Percentiles rank a stretch among this genome's conserved stretches.
phyloP scores from a whole-genome alignment of 2,329 filamentous ascomycete species.

The Aspergillus unguis region DNA sequence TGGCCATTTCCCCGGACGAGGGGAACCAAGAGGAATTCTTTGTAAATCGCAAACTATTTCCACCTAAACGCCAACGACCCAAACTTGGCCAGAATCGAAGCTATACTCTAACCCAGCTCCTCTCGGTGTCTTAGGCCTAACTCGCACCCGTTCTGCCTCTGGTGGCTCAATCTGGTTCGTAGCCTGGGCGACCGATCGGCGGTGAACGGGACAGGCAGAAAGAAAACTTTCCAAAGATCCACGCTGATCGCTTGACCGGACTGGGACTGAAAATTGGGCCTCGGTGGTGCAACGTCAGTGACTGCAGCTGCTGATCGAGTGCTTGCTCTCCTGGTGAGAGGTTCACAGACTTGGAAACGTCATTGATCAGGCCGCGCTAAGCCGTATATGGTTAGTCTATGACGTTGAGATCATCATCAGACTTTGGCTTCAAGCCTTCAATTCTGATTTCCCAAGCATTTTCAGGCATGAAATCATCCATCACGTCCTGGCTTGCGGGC shows the following conservation, averaged over 20 bases:
- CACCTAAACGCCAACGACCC: background rate
- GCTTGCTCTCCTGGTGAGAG: constrained; percentile 8
- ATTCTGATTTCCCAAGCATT: constrained; percentile 15
- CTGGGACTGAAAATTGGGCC: constrained; percentile 11
- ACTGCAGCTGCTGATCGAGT: constrained; percentile 8
- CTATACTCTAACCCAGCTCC: background rate
- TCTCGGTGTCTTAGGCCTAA: background rate
- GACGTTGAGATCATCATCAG: constrained; percentile 31
- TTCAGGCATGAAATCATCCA: constrained; percentile 29
- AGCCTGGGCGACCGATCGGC: constrained; percentile 5
- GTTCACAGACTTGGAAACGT: constrained; percentile 19
- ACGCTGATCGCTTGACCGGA: constrained; percentile 21
- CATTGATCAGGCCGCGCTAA: constrained; percentile 28
- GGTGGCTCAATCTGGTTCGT: background rate
- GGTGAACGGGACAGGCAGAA: constrained; percentile 3
- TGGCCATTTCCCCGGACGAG: constrained; percentile 50
- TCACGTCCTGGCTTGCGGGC: constrained; percentile 10
- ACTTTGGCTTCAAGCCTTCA: constrained; percentile 7
- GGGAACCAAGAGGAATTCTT: background rate
- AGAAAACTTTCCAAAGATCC: constrained; percentile 21
- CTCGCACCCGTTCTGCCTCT: no score
- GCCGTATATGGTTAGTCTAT: constrained; percentile 25
- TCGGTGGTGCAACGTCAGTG: constrained; percentile 30
- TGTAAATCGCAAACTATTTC: constrained; percentile 2
- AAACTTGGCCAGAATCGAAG: background rate